Percentiles rank a stretch among this genome's conserved stretches.
These are phyloP conservation scores for Theobroma grandiflorum DNA, from an alignment of 441 rosid species.

Conservation along the genomic window DNA sequence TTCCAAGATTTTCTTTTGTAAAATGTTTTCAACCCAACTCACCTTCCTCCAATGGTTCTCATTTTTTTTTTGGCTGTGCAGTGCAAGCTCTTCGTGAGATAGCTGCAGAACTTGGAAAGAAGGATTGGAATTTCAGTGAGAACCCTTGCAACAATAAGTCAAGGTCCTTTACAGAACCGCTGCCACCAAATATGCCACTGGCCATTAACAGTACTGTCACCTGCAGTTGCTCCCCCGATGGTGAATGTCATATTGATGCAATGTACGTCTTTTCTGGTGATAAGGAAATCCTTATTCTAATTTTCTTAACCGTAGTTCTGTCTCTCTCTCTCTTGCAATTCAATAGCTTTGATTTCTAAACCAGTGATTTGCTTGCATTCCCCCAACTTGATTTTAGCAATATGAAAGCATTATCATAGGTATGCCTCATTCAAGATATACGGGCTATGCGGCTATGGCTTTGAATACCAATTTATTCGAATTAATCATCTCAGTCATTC, in stretches of 20 bases:
- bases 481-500: neutral
- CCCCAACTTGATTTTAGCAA: neutral
- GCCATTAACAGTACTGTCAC: slow-evolving; percentile 11
- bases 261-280: slow-evolving; percentile 25
- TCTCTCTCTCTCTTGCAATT: neutral
- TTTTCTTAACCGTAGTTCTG: neutral
- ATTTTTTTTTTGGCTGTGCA: neutral
- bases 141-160: slow-evolving; percentile 34
- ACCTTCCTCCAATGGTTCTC: too few relatives aligned
- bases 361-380: neutral
- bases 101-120: slow-evolving; percentile 32
- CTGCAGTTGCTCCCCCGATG: slow-evolving; percentile 32
- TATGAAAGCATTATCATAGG: neutral
- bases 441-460: neutral
- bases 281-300: neutral
- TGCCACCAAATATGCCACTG: neutral
- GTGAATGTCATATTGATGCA: slow-evolving; percentile 34
- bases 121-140: slow-evolving; percentile 33
- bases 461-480: neutral
- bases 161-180: slow-evolving; percentile 25
- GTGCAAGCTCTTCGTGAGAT: slow-evolving; percentile 35
- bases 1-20: too few relatives aligned
- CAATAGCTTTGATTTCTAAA: neutral
- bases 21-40: too few relatives aligned
- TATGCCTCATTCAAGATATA: neutral